A percentile compares a stretch with the other conserved stretches of the same genome.
phyloP scores from a whole-genome alignment of 2,329 filamentous ascomycete species.

The Penicillium sp. region DNA sequence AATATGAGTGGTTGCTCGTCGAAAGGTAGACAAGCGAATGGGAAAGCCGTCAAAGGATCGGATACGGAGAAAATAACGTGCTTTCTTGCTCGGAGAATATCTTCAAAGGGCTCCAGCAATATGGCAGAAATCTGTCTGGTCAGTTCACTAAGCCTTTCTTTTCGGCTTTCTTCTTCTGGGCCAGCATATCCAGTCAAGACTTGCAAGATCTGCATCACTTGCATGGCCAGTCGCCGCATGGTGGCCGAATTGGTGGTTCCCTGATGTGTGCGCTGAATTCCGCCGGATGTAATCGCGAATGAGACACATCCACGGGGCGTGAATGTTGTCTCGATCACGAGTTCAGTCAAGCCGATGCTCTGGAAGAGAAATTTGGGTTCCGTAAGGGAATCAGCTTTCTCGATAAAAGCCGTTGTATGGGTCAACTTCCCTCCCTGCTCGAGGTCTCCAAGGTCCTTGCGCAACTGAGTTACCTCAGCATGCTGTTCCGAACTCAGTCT shows the following conservation, averaged over 20 bases:
- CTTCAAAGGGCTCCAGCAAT: slow-evolving; percentile 15
- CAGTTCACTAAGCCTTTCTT: slow-evolving; percentile 8
- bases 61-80: slow-evolving; percentile 22
- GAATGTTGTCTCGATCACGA: slow-evolving; percentile 20
- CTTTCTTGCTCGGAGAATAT: slow-evolving; percentile 14
- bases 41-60: slow-evolving; percentile 21
- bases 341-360: slow-evolving; percentile 13
- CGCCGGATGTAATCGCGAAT: slow-evolving; percentile 18
- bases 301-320: slow-evolving; percentile 11
- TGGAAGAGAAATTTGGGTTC: slow-evolving; percentile 12
- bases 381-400: slow-evolving; percentile 13
- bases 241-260: slow-evolving; percentile 5
- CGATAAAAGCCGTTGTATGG: slow-evolving; percentile 15
- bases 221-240: slow-evolving; percentile 18
- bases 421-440: slow-evolving; percentile 12
- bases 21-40: slow-evolving; percentile 16
- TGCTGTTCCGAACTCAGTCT: slow-evolving; percentile 9
- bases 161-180: slow-evolving; percentile 12
- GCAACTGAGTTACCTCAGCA: slow-evolving; percentile 7
- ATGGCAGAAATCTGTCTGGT: slow-evolving; percentile 12
- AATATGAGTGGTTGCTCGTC: slow-evolving; percentile 16
- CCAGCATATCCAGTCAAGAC: slow-evolving; percentile 15
- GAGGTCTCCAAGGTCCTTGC: slow-evolving; percentile 8
- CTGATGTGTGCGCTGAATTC: slow-evolving; percentile 13
- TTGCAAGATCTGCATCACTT: slow-evolving; percentile 17